These are phyloP conservation scores for Colletotrichum liaoningense DNA, from an alignment of 2,329 filamentous ascomycete genomes.

Conservation along the genomic window DNA sequence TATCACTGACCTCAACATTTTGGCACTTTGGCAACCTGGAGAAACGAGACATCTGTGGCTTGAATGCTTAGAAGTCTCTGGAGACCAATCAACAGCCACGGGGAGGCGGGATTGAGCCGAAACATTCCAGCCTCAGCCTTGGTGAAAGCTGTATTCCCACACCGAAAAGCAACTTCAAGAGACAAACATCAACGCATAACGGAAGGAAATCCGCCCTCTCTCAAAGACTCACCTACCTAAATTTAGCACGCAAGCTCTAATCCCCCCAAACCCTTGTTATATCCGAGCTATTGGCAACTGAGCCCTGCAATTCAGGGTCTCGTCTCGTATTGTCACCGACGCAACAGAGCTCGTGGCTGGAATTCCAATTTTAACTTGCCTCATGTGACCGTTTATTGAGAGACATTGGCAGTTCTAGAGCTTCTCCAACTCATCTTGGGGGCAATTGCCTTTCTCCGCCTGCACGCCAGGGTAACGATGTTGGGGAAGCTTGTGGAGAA, in stretches of 20 bases:
- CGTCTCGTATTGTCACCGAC: not conserved
- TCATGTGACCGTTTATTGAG: not conserved
- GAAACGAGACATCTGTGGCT: not conserved
- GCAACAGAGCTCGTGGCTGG: not conserved
- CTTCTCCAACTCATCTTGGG: not conserved
- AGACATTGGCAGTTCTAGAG: not conserved
- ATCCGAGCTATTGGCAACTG: not conserved
- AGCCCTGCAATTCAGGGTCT: not conserved
- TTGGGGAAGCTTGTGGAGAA: not conserved
- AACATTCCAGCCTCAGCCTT: not conserved
- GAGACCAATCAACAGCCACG: not conserved
- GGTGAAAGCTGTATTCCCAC: not conserved
- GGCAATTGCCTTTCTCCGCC: not conserved
- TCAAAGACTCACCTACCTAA: not conserved
- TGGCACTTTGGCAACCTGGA: not conserved
- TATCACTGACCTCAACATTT: not conserved
- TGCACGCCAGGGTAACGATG: not conserved
- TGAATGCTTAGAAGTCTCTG: not conserved
- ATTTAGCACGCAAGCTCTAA: not conserved
- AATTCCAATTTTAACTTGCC: not conserved
- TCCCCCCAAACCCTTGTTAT: not conserved
- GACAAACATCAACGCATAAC: not conserved
- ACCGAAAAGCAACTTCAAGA: not conserved
- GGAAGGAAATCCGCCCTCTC: not conserved
- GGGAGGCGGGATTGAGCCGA: not conserved